A percentile compares a stretch with the other conserved stretches of the same genome.
Evolutionary conservation across 306 rosid species (phyloP).

Genomic region (Vigna mungo): DNA sequence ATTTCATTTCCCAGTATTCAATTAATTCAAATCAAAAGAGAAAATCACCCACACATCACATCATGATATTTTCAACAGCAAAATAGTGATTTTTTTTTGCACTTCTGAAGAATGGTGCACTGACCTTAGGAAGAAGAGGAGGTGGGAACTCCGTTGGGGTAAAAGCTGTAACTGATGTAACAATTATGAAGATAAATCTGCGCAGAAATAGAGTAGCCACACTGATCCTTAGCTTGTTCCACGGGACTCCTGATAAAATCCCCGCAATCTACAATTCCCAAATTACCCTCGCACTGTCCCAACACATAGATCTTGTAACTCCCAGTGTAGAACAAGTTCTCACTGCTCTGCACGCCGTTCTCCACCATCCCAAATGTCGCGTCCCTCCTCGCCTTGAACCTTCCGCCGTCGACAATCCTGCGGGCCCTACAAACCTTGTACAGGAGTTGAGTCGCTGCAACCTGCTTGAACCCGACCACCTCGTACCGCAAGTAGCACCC

Average conservation of each 20-base stretch:
- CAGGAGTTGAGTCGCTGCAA: conserved; percentile 55
- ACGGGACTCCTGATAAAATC: conserved; percentile 70
- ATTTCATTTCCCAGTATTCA: no score
- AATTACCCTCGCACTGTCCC: conserved; percentile 90
- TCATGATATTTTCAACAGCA: no score
- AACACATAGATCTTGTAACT: conserved; percentile 72
- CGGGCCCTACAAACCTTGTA: conserved; percentile 71
- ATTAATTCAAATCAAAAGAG: no score
- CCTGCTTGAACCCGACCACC: conserved; percentile 68
- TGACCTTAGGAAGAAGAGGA: no score
- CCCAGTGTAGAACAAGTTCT: conserved; percentile 71
- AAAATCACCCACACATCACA: no score
- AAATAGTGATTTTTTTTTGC: no score
- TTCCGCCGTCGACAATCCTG: conserved; percentile 56
- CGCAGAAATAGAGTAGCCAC: no score
- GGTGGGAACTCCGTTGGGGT: no score
- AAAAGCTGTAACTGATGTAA: no score
- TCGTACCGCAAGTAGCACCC: conserved; percentile 85
- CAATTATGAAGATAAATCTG: no score
- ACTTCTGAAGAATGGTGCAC: no score
- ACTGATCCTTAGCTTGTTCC: no score
- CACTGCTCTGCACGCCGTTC: conserved; percentile 63
- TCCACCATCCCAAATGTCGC: conserved; percentile 70
- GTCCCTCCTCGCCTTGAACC: conserved; percentile 63
- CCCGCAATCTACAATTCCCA: conserved; percentile 69